phyloP scores from a whole-genome alignment of 371 early-diverging fungal genomes.

The Mortierella sp. region DNA sequence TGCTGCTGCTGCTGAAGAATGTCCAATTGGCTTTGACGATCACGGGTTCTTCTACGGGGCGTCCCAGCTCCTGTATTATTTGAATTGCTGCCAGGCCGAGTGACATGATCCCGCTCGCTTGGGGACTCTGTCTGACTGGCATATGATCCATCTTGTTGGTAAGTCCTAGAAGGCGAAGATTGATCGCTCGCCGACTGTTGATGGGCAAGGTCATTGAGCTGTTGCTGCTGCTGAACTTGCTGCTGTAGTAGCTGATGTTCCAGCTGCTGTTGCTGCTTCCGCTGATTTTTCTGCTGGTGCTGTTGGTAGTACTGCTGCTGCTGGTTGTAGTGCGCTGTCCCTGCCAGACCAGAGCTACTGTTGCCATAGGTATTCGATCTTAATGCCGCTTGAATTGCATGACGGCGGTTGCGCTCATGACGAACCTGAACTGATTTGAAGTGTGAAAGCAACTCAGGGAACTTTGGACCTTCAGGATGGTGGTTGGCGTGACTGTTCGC shows the following conservation, averaged over 20 bases:
- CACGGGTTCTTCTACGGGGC: conserved; percentile 34
- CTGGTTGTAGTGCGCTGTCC: conserved; percentile 39
- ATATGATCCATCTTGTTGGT: conserved; percentile 22
- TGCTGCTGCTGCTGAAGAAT: conserved; percentile 26
- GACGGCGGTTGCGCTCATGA: conserved; percentile 67
- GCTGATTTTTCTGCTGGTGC: conserved; percentile 42
- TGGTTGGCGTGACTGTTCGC: conserved; percentile 9
- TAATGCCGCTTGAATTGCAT: conserved; percentile 37
- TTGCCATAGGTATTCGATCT: conserved; percentile 43
- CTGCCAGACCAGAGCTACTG: conserved; percentile 20
- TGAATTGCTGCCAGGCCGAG: not conserved
- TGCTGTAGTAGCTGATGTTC: conserved; percentile 49
- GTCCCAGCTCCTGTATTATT: not conserved
- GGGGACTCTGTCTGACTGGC: not conserved
- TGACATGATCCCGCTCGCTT: conserved; percentile 1
- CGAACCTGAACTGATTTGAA: conserved; percentile 69
- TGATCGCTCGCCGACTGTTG: conserved; percentile 26
- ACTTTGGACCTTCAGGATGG: conserved; percentile 58
- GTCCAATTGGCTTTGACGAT: conserved; percentile 46
- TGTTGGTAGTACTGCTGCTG: conserved; percentile 46
- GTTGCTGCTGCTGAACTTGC: conserved; percentile 53
- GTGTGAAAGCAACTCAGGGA: conserved; percentile 68
- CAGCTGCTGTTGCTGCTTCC: conserved; percentile 44
- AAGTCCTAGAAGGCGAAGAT: not conserved
- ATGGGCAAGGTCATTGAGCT: conserved; percentile 37